Percentiles rank a stretch among this genome's conserved stretches.
phyloP scores from a whole-genome alignment of 2,329 filamentous ascomycete genomes.

The Cordyceps cateniannulata region DNA sequence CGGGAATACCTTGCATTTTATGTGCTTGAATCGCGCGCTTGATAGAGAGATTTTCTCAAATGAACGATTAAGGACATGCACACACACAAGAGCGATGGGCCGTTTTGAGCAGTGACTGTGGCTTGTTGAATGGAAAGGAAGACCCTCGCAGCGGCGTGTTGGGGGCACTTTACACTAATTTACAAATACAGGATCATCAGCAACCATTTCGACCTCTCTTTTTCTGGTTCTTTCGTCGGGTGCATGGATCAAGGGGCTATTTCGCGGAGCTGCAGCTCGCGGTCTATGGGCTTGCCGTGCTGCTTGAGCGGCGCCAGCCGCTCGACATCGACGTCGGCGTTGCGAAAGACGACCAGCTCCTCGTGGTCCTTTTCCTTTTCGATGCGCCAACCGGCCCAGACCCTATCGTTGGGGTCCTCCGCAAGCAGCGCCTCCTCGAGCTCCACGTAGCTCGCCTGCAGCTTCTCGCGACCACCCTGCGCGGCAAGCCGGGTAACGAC shows the following conservation, averaged over 20 bases:
- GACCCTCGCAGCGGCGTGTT: not conserved
- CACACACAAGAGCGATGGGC: not conserved
- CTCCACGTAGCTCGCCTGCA: conserved; percentile 28
- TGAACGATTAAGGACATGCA: conserved; percentile 13
- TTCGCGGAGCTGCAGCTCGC: not conserved
- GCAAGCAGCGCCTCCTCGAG: conserved; percentile 26
- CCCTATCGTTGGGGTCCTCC: conserved; percentile 23
- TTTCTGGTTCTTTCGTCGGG: too few species aligned
- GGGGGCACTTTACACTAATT: not conserved
- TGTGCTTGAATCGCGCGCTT: conserved; percentile 33
- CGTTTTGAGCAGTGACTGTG: not conserved
- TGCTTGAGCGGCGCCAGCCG: conserved; percentile 22
- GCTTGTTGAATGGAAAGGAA: not conserved
- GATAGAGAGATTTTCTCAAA: conserved; percentile 28
- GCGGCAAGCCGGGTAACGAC: conserved; percentile 31
- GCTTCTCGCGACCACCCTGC: conserved; percentile 21
- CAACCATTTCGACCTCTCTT: not conserved
- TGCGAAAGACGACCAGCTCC: conserved; percentile 36
- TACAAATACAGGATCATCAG: not conserved
- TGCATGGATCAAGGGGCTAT: not conserved
- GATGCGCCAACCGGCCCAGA: conserved; percentile 36
- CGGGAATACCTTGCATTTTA: conserved; percentile 48
- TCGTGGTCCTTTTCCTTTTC: conserved; percentile 29
- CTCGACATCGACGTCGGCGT: conserved; percentile 29
- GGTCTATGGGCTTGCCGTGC: not conserved